These are phyloP conservation scores for Euphorbia lathyris DNA, from an alignment of 345 rosid genomes.

Conservation along the genomic window DNA sequence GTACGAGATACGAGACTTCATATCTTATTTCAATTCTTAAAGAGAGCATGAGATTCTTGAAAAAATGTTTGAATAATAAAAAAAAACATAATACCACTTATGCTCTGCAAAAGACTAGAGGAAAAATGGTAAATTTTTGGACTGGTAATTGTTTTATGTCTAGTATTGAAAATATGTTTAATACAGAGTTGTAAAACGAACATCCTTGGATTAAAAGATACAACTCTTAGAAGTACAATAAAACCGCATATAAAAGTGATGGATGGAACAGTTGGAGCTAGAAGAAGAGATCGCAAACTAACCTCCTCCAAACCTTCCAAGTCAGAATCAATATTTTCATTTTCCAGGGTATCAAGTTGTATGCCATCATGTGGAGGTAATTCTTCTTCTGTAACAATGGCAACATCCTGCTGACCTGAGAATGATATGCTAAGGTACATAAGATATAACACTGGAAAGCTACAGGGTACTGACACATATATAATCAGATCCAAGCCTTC, in stretches of 20 bases:
- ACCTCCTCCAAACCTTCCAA: slow-evolving; percentile 49
- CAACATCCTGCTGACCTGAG: slow-evolving; percentile 38
- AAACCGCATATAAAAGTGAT: background rate
- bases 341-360: slow-evolving; percentile 33
- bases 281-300: slow-evolving; percentile 9
- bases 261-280: background rate
- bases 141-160: background rate
- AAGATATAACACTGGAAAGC: slow-evolving; percentile 19
- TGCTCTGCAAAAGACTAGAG: background rate
- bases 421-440: slow-evolving; percentile 19
- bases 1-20: background rate
- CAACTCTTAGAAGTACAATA: background rate
- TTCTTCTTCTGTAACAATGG: slow-evolving; percentile 36
- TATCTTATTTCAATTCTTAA: background rate
- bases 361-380: slow-evolving; percentile 37
- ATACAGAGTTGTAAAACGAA: background rate
- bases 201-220: background rate
- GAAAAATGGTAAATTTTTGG: background rate
- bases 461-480: background rate
- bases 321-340: slow-evolving; percentile 43
- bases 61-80: background rate
- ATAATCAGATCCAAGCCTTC: background rate
- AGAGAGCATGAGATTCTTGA: background rate
- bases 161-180: background rate
- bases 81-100: background rate